Conservation (phyloP, 2,329 filamentous ascomycete species). For the Pleomassaria siparia region DNA sequence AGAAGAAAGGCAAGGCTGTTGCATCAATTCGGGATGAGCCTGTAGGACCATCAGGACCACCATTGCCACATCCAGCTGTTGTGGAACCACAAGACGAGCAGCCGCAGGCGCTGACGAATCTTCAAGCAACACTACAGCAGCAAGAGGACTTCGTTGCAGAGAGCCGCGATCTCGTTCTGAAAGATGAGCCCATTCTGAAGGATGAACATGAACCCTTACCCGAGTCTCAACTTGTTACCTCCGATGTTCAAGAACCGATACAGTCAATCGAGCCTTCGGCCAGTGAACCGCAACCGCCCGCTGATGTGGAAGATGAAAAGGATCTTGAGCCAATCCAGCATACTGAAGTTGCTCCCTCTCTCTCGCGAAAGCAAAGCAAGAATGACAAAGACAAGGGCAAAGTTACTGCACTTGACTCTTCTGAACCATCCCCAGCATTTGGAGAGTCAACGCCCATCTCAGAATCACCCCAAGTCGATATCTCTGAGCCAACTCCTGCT, state of each 20-base stretch:
- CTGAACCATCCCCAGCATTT: slow-evolving; percentile 9
- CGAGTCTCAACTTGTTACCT: neutral
- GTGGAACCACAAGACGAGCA: neutral
- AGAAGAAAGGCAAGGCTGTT: slow-evolving; percentile 9
- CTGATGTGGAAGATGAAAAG: slow-evolving; percentile 11
- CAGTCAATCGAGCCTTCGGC: neutral
- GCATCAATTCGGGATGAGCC: slow-evolving; percentile 8
- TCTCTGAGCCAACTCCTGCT: slow-evolving; percentile 1
- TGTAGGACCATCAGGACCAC: neutral
- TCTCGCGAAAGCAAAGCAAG: slow-evolving; percentile 29
- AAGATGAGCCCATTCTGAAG: neutral
- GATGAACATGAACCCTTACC: neutral
- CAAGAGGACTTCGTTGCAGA: neutral
- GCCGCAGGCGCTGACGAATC: neutral
- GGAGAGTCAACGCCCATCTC: slow-evolving; percentile 3
- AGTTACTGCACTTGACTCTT: slow-evolving; percentile 8
- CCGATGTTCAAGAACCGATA: neutral
- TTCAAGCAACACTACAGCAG: neutral
- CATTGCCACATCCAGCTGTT: neutral
- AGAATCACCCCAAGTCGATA: too few relatives aligned
- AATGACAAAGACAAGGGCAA: slow-evolving; percentile 30
- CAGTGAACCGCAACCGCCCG: neutral
- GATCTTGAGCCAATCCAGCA: slow-evolving; percentile 1
- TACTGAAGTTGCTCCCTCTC: slow-evolving; percentile 17
- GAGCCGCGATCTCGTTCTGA: neutral